A percentile compares a stretch with the other conserved stretches of the same genome.
phyloP scores from a whole-genome alignment of 208 protist species.

The Crithidia expoeki region DNA sequence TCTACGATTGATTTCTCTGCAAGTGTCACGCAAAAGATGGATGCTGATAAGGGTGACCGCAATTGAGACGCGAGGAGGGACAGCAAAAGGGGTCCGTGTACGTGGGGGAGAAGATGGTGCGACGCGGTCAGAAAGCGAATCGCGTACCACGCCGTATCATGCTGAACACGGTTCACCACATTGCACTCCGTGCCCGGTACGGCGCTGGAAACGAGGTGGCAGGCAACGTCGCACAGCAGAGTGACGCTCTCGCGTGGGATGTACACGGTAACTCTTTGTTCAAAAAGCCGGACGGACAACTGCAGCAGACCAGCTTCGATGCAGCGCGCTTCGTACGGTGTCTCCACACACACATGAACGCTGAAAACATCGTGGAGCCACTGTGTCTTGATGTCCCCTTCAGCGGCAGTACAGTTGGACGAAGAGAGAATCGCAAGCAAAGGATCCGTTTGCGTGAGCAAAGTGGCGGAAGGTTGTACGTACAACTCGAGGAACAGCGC shows the following conservation, averaged over 20 bases:
- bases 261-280: slow-evolving; percentile 5
- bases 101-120: slow-evolving; percentile 21
- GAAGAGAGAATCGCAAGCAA: background rate
- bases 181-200: slow-evolving; percentile 24
- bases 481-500: slow-evolving; percentile 21
- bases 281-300: slow-evolving; percentile 22
- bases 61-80: slow-evolving; percentile 17
- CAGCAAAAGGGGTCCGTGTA: slow-evolving; percentile 29
- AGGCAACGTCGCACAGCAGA: slow-evolving; percentile 28
- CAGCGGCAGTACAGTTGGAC: too few relatives aligned
- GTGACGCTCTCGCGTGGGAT: slow-evolving; percentile 10
- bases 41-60: background rate
- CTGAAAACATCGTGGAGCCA: slow-evolving; percentile 17
- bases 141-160: slow-evolving; percentile 26
- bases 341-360: slow-evolving; percentile 28
- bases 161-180: slow-evolving; percentile 28
- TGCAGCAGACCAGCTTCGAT: slow-evolving; percentile 28
- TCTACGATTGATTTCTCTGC: slow-evolving; percentile 21
- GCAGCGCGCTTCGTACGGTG: slow-evolving; percentile 33
- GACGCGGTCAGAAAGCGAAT: slow-evolving; percentile 10
- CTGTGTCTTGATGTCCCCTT: background rate
- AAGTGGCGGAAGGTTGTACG: background rate
- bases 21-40: slow-evolving; percentile 9
- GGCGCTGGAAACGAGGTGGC: slow-evolving; percentile 28
- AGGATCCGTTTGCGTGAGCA: background rate